A percentile compares a stretch with the other conserved stretches of the same genome.
Evolutionary conservation across 202 grass and related monocot genomes (phyloP).

Genomic region (Digitaria exilis): DNA sequence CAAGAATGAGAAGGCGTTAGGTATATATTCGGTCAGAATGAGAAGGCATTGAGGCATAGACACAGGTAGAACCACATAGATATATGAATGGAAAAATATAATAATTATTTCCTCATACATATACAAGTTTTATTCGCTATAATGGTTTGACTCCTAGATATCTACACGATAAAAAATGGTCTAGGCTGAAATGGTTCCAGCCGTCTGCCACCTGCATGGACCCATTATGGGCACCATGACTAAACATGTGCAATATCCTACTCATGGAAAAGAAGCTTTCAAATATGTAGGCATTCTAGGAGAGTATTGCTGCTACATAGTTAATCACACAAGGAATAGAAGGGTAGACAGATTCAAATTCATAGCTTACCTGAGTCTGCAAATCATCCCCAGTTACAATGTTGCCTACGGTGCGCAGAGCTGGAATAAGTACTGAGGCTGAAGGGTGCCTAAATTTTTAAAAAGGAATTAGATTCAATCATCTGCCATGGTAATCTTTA

Average conservation of each 20-base stretch:
- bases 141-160: not conserved
- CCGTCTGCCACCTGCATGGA: not conserved
- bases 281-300: not conserved
- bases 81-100: not conserved
- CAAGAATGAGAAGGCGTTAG: not conserved
- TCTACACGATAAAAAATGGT: not conserved
- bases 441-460: constrained; percentile 76
- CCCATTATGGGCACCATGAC: not conserved
- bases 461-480: constrained; percentile 10
- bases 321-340: not conserved
- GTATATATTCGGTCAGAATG: too few relatives aligned
- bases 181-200: not conserved
- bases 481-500: not conserved
- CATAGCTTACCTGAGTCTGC: constrained; percentile 77
- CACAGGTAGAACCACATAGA: too few relatives aligned
- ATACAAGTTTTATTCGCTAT: not conserved
- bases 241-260: not conserved
- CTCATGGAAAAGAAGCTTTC: not conserved
- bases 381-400: constrained; percentile 97
- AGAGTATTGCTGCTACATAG: not conserved
- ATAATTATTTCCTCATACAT: not conserved
- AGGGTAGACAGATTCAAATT: not conserved
- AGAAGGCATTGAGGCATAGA: not conserved
- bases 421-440: constrained; percentile 89
- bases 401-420: constrained; percentile 92